Evolutionary conservation across 257 asterid genomes (phyloP).

Genomic region (Ilex aquifolium): DNA sequence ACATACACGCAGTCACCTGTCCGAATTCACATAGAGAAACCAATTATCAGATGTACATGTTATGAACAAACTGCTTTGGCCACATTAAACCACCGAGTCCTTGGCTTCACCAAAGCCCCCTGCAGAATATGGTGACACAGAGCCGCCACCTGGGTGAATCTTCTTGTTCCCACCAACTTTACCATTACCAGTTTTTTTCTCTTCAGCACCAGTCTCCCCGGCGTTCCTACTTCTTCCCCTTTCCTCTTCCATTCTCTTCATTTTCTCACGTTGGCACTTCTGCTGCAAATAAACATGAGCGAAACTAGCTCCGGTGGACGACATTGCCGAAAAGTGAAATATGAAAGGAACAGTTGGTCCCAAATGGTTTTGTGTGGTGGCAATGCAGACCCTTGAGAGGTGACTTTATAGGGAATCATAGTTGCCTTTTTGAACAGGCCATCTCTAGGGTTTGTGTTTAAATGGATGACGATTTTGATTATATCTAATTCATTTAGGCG

Average conservation of each 20-base stretch:
- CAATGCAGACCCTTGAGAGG: no score
- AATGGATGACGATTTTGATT: no score
- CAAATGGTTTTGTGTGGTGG: no score
- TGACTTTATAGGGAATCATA: no score
- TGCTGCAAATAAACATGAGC: background rate
- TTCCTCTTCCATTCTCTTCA: background rate
- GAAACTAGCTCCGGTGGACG: background rate
- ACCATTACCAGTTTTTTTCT: background rate
- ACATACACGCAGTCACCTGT: background rate
- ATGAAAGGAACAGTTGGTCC: no score
- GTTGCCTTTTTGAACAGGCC: no score
- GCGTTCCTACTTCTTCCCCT: background rate
- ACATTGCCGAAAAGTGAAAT: background rate
- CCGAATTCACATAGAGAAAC: no score
- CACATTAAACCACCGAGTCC: background rate
- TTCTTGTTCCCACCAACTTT: background rate
- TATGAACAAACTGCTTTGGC: background rate
- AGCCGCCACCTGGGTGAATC: background rate
- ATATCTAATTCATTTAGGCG: no score
- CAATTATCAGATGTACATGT: no score
- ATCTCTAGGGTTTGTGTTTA: no score
- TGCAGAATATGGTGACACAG: background rate
- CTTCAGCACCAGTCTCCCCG: background rate
- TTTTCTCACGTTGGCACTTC: background rate
- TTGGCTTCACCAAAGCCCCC: background rate